Conservation (phyloP, 495 filamentous ascomycete genomes). For the Parmelia sp. region DNA sequence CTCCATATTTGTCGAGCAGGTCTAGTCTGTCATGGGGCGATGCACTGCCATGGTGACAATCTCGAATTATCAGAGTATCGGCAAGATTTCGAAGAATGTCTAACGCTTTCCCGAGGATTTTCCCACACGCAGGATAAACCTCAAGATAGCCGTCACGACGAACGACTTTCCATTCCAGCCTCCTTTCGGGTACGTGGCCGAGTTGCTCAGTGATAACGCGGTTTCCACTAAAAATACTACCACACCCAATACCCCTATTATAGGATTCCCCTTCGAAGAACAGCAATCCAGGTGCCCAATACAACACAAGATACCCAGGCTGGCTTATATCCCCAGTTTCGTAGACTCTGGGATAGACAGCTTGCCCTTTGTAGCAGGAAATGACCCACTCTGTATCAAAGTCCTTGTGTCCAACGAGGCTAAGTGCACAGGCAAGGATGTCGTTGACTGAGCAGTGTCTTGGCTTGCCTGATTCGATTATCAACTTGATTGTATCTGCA, state of each 20-base stretch:
- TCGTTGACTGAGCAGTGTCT: not conserved
- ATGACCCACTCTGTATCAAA: not conserved
- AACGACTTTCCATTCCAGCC: not conserved
- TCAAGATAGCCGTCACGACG: not conserved
- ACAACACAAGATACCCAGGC: not conserved
- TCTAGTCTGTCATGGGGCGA: too few relatives aligned
- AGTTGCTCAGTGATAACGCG: not conserved
- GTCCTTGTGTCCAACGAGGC: not conserved
- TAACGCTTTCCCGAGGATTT: not conserved
- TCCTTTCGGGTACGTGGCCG: not conserved
- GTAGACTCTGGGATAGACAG: not conserved
- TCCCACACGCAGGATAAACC: not conserved
- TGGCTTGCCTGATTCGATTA: not conserved
- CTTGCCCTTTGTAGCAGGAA: not conserved
- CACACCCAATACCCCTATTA: not conserved
- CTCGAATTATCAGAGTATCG: not conserved
- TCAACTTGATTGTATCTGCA: too few relatives aligned
- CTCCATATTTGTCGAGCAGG: too few relatives aligned
- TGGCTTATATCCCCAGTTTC: not conserved
- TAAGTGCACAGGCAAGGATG: not conserved
- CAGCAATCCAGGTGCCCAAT: not conserved
- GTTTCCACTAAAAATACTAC: too few relatives aligned
- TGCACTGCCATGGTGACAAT: too few relatives aligned
- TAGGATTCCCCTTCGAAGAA: not conserved
- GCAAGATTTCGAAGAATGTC: not conserved